Evolutionary conservation across 805 yeast species (phyloP).

Genomic region (Barnettozyma pratensis): DNA sequence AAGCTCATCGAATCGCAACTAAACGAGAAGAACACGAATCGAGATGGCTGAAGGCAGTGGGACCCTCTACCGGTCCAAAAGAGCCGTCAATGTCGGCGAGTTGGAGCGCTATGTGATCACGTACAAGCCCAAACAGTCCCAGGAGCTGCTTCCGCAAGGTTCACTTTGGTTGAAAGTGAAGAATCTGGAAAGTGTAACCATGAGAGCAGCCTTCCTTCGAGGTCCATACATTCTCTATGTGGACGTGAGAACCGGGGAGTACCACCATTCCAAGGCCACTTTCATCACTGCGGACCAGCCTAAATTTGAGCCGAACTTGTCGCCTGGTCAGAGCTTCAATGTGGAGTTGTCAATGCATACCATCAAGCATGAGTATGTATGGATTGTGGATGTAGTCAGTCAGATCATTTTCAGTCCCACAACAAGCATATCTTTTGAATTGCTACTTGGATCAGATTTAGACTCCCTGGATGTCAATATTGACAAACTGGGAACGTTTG

Average conservation of each 20-base stretch:
- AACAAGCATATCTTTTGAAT: slow-evolving; percentile 58
- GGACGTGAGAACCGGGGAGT: slow-evolving; percentile 57
- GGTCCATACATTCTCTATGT: slow-evolving; percentile 76
- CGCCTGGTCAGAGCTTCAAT: slow-evolving; percentile 59
- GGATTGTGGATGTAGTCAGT: slow-evolving; percentile 69
- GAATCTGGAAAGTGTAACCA: slow-evolving; percentile 54
- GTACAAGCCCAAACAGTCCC: slow-evolving; percentile 33
- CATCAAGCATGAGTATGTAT: slow-evolving; percentile 48
- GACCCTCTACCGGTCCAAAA: slow-evolving; percentile 33
- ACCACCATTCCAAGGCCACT: slow-evolving; percentile 41
- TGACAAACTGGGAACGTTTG: slow-evolving; percentile 29
- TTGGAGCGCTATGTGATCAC: slow-evolving; percentile 51
- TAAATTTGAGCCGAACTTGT: slow-evolving; percentile 61
- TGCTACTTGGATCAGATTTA: slow-evolving; percentile 42
- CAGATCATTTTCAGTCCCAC: slow-evolving; percentile 66
- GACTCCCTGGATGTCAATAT: slow-evolving; percentile 20
- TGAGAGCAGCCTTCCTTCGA: slow-evolving; percentile 67
- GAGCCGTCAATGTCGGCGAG: slow-evolving; percentile 53
- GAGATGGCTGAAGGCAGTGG: slow-evolving; percentile 9
- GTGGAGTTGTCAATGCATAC: slow-evolving; percentile 64
- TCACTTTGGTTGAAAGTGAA: slow-evolving; percentile 52
- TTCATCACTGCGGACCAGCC: slow-evolving; percentile 79
- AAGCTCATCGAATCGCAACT: too few relatives aligned
- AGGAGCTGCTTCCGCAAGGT: slow-evolving; percentile 22
- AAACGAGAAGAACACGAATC: neutral